Base-by-base conservation (phyloP, 805 yeast genomes). In the Nakazawaea sp. region DNA sequence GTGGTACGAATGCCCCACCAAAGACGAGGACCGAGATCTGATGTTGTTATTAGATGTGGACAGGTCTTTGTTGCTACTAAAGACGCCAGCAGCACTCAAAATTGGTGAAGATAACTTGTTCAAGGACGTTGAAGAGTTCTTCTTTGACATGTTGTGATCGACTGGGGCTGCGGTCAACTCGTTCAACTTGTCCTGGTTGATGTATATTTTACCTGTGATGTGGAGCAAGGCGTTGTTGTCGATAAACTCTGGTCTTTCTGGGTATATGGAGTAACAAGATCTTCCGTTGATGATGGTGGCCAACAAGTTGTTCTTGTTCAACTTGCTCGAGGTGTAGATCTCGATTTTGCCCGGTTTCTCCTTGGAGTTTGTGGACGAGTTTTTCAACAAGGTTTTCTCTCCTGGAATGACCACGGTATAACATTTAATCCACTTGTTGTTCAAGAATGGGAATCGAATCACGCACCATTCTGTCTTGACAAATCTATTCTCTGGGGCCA, bases 401-500 rank as follows among this genome's bases (percentile, higher is more conserved):
- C 60, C 56, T 0, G 83, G 82, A 3, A 57, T 51, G 4, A 75
- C 60, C 2, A 66, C 73, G 43, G 72, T 61, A 40, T 54, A 74
- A 43, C 78, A 74, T 45, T 70, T 65, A 23, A 74, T 50, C 85
- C 85, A 79, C 48, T 73, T 71, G 44, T 66, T 66, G 32, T 75
- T 68, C 30, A 75, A 59, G 42, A 71, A 74, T 9, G 80, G 80
- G 46, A 78, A 69, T 41, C 81, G 60, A 44, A 79, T 52, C 49
- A 75, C 72, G 51, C 78, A 73, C 82, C 83, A 77, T 47, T 79
- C 86, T 32, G 58, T 69, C 43, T 66, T 64, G 4, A 65, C 49
- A 45, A 60, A 68, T 35, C 62, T 56, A 42, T 73, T 64, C 42
- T 66, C 69, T 30, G 70, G 70, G 4, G 75, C 67, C 44, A 79